Conservation (phyloP, 768 basidiomycete species). For the Clavaria fumosa region DNA sequence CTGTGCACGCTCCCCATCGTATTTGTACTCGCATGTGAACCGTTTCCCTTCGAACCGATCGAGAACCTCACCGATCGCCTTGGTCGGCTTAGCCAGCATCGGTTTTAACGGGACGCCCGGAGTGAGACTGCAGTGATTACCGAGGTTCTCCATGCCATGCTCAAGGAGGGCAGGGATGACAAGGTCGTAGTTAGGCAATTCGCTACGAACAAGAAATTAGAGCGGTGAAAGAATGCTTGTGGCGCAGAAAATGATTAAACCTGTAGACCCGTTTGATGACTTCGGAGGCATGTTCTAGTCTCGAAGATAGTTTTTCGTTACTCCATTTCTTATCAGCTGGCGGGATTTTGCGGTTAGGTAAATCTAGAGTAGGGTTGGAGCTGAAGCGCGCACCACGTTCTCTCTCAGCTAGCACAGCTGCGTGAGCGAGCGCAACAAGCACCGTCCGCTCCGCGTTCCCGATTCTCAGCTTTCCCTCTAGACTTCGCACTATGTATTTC, state of each 20-base stretch:
- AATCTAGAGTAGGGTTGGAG: background rate
- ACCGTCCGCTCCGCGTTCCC: slow-evolving; percentile 94
- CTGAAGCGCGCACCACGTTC: slow-evolving; percentile 32
- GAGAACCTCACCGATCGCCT: slow-evolving; percentile 94
- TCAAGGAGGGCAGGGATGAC: slow-evolving; percentile 84
- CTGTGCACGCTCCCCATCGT: slow-evolving; percentile 96
- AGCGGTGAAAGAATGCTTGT: slow-evolving; percentile 2
- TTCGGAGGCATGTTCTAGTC: slow-evolving; percentile 62
- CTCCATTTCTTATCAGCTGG: slow-evolving; percentile 61
- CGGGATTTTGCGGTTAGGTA: slow-evolving; percentile 3
- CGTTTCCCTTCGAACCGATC: slow-evolving; percentile 91
- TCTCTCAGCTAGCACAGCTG: slow-evolving; percentile 68
- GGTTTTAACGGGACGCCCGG: slow-evolving; percentile 96
- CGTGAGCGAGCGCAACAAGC: slow-evolving; percentile 88
- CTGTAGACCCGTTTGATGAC: slow-evolving; percentile 88
- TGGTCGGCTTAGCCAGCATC: slow-evolving; percentile 98
- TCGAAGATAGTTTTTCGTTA: slow-evolving; percentile 52
- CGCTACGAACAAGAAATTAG: slow-evolving; percentile 30
- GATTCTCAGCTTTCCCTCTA: slow-evolving; percentile 95
- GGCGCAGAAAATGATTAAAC: slow-evolving; percentile 24
- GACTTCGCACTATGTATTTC: slow-evolving; percentile 88
- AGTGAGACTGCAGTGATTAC: slow-evolving; percentile 71
- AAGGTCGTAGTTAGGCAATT: slow-evolving; percentile 83
- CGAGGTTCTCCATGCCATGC: slow-evolving; percentile 55
- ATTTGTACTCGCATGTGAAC: slow-evolving; percentile 99